phyloP scores from a whole-genome alignment of 2,329 filamentous ascomycete genomes.

The Fonsecaea monophora region DNA sequence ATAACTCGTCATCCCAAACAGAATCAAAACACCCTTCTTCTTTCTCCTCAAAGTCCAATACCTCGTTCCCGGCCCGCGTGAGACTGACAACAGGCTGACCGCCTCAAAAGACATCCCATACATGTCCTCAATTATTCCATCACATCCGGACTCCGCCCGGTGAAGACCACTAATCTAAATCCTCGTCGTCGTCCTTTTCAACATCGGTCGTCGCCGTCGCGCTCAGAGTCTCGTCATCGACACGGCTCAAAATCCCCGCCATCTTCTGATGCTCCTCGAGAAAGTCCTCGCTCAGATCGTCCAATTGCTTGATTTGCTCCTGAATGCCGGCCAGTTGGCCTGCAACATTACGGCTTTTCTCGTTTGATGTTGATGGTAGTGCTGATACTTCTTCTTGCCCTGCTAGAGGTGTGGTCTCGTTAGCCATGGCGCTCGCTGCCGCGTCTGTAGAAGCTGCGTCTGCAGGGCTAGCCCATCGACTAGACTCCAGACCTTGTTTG shows the following conservation, averaged over 20 bases:
- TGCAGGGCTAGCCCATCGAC: constrained; percentile 49
- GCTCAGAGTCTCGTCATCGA: constrained; percentile 26
- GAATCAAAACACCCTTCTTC: too few species aligned
- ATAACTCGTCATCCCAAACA: too few species aligned
- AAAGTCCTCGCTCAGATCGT: constrained; percentile 53
- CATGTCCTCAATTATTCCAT: neutral
- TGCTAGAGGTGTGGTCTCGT: neutral
- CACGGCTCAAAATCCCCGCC: constrained; percentile 34
- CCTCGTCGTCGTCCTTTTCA: constrained; percentile 3
- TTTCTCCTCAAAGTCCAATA: neutral
- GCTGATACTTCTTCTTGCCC: neutral
- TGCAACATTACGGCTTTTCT: constrained; percentile 37
- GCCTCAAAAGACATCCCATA: too few species aligned
- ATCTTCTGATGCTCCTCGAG: constrained; percentile 49
- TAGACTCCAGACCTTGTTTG: constrained; percentile 44
- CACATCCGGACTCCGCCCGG: constrained; percentile 5
- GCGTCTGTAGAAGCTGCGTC: constrained; percentile 23
- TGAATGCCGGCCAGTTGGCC: constrained; percentile 54
- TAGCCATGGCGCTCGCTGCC: constrained; percentile 40
- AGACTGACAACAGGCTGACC: neutral
- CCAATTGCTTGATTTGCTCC: constrained; percentile 38
- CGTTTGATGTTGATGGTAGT: constrained; percentile 23
- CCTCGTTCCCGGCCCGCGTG: neutral
- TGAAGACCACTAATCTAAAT: constrained; percentile 15
- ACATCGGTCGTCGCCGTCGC: constrained; percentile 4